Evolutionary conservation across 2,329 filamentous ascomycete genomes (phyloP), one percentile per base, ranked within the genome.

Genomic region (Botrytis porri): DNA sequence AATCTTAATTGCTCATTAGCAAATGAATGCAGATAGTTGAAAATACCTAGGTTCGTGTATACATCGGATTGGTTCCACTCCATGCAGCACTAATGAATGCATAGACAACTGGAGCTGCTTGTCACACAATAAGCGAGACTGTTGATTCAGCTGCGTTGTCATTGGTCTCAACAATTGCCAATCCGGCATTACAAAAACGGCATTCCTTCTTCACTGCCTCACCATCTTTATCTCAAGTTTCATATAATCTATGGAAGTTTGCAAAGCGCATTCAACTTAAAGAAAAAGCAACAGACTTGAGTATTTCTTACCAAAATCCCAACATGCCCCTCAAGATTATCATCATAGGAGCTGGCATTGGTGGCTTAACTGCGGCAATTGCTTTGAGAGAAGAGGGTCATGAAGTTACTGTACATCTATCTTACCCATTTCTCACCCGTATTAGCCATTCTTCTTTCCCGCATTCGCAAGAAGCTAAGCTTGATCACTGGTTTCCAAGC

Each of bases 321-420:
- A 10, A 41, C 48, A 67, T 39, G 45, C 35, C 69, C 9, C 57
- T 72, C 22, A 66, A 57, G 41, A 84, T 88, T 43, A 80, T 88
- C 45, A 84, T 88, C 66, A 85, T 88, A 9, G 87, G 87, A 22
- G 84, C 83, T 76, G 88, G 88, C 12, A 88, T 90, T 70, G 89
- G 87, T 62, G 89, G 88, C 32, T 82, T 90, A 45, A 88, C 88
- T 14, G 87, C 88, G 18, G 86, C 88, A 32, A 88, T 90, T 73
- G 88, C 90, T 82, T 89, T 87, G 77, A 81, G 85, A 65, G 84
- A 87, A 32, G 88, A 90, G 79, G 88, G 88, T 10, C 70, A 74
- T 72, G 48, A 69, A 66, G 25, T 72, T 37, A 64, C n/a, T 18
- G 63, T 72, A 32, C 9, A 45, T 54, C 35, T 70, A 2, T 29